Percentiles rank a stretch among this genome's conserved stretches.
phyloP scores from a whole-genome alignment of 1,284 basidiomycete species.

The Apiotrichum veenhuisii region DNA sequence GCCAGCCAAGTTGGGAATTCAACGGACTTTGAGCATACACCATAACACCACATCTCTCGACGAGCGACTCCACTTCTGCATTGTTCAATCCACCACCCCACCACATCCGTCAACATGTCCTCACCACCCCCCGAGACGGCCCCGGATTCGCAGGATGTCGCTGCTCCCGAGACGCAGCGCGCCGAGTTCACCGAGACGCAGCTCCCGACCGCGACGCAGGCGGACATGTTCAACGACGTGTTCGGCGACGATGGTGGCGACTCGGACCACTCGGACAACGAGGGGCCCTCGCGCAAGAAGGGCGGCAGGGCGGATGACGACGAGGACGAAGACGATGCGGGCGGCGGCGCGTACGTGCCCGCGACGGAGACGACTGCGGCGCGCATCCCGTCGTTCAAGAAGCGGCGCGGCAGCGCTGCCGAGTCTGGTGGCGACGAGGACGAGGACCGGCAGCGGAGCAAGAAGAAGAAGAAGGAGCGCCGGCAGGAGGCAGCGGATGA shows the following conservation, averaged over 20 bases:
- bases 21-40: no score
- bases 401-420: constrained; percentile 52
- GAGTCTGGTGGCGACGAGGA: constrained; percentile 54
- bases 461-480: constrained; percentile 47
- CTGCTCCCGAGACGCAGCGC: background rate
- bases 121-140: constrained; percentile 5
- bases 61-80: no score
- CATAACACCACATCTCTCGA: no score
- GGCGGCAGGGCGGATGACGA: constrained; percentile 35
- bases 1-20: no score
- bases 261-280: constrained; percentile 69
- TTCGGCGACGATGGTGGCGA: constrained; percentile 58
- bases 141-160: background rate
- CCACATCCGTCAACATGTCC: constrained; percentile 7
- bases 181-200: background rate
- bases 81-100: background rate
- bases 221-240: constrained; percentile 50
- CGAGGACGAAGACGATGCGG: constrained; percentile 28
- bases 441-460: constrained; percentile 47
- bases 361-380: constrained; percentile 51
- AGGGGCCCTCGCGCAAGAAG: constrained; percentile 49
- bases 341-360: constrained; percentile 59
- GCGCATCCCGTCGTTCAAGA: constrained; percentile 47
- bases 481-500: constrained; percentile 15
- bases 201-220: constrained; percentile 2